Evolutionary conservation across 108 stramenopile species (phyloP).

Genomic region (Fragilaria radians): DNA sequence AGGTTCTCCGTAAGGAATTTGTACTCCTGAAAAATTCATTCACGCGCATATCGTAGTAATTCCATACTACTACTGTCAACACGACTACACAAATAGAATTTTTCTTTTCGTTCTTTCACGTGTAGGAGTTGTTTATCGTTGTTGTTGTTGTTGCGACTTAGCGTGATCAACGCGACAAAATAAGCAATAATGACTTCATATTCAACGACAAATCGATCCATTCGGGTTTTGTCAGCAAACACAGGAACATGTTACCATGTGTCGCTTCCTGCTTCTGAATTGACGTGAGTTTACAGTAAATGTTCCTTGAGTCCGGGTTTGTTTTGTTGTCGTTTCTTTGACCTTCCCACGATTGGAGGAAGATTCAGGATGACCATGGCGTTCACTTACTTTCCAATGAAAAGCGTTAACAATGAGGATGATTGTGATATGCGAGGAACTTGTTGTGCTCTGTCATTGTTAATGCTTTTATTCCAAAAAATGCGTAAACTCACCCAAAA

Average conservation of each 20-base stretch:
- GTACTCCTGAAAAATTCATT: too few species aligned
- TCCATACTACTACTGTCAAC: too few species aligned
- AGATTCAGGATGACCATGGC: neutral
- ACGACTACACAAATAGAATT: too few species aligned
- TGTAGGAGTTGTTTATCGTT: too few species aligned
- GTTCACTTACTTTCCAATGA: neutral
- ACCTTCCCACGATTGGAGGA: neutral
- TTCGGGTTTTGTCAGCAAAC: conserved; percentile 28
- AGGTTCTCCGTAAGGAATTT: too few species aligned
- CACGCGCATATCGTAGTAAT: too few species aligned
- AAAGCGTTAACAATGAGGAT: neutral
- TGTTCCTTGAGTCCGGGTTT: neutral
- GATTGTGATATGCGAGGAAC: neutral
- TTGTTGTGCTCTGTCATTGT: conserved; percentile 7
- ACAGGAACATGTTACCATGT: conserved; percentile 22
- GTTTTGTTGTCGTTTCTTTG: neutral
- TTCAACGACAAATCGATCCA: too few species aligned
- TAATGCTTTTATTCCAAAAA: conserved; percentile 2
- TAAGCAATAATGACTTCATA: too few species aligned
- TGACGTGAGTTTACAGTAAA: conserved; percentile 1
- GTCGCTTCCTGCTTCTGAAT: conserved; percentile 15
- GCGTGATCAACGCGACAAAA: too few species aligned
- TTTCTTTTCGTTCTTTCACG: too few species aligned
- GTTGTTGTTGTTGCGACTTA: too few species aligned
- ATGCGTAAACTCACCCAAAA: neutral